Evolutionary conservation across 345 rosid genomes (phyloP).

Genomic region (Capsella bursapastoris): DNA sequence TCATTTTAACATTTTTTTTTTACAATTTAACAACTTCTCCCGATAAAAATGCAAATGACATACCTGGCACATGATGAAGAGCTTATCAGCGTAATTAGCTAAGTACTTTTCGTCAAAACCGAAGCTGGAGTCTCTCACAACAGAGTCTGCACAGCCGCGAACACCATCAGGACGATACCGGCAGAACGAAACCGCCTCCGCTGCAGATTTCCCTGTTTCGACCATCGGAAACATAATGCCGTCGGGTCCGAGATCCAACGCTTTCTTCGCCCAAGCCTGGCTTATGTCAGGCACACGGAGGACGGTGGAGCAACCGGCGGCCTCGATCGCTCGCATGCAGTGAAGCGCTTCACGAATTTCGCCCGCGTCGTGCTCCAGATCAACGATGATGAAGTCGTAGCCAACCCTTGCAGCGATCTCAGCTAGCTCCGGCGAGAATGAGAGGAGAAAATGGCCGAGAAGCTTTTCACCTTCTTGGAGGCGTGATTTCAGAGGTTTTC

Average conservation of each 20-base stretch:
- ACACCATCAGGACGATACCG: slow-evolving; percentile 65
- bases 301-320: slow-evolving; percentile 61
- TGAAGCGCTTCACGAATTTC: slow-evolving; percentile 71
- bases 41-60: not conserved
- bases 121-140: slow-evolving; percentile 68
- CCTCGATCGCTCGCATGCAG: slow-evolving; percentile 66
- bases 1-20: too few relatives aligned
- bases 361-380: slow-evolving; percentile 90
- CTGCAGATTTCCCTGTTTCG: slow-evolving; percentile 55
- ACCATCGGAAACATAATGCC: slow-evolving; percentile 93
- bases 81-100: slow-evolving; percentile 54
- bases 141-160: slow-evolving; percentile 73
- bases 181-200: slow-evolving; percentile 72
- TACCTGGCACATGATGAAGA: slow-evolving; percentile 81
- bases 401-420: slow-evolving; percentile 80
- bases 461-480: slow-evolving; percentile 70
- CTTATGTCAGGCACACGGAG: slow-evolving; percentile 75
- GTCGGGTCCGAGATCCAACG: slow-evolving; percentile 80
- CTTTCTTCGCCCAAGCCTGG: slow-evolving; percentile 77
- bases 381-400: slow-evolving; percentile 73
- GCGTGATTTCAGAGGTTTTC: slow-evolving; percentile 61
- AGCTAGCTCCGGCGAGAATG: slow-evolving; percentile 78
- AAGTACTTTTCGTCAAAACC: slow-evolving; percentile 70
- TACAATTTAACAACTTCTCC: not conserved
- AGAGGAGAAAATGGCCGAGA: slow-evolving; percentile 75